These are phyloP conservation scores for Paraurostyla sp. DNA, from an alignment of 73 alveolate species.

Conservation along the genomic window DNA sequence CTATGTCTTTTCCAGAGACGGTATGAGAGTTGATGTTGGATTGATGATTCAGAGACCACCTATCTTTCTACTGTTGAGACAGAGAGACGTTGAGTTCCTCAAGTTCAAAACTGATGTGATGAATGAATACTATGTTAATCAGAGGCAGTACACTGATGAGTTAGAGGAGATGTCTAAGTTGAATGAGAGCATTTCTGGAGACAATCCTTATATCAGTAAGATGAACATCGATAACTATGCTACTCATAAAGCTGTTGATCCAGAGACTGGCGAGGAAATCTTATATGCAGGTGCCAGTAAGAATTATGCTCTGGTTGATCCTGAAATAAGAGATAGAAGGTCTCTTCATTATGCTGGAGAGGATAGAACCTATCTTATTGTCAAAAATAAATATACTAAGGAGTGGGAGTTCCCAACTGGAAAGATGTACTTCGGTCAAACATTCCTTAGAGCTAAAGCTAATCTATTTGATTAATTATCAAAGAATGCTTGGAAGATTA, in stretches of 20 bases:
- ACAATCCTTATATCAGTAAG: not conserved
- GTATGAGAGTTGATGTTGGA: conserved; percentile 67
- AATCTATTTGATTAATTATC: conserved; percentile 53
- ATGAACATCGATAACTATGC: conserved; percentile 65
- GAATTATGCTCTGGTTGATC: conserved; percentile 71
- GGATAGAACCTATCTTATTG: conserved; percentile 64
- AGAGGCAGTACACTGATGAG: conserved; percentile 10
- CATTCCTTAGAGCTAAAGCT: conserved; percentile 62
- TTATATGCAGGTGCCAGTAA: conserved; percentile 74
- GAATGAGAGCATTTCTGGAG: conserved; percentile 6
- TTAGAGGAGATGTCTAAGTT: conserved; percentile 40
- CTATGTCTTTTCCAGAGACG: conserved; percentile 50
- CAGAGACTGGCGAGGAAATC: conserved; percentile 43
- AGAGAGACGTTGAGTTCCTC: conserved; percentile 61
- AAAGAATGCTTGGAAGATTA: conserved; percentile 56
- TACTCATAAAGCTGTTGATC: conserved; percentile 47
- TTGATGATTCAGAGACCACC: conserved; percentile 64
- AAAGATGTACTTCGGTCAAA: conserved; percentile 50
- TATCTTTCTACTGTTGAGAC: conserved; percentile 42
- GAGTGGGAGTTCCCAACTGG: conserved; percentile 81
- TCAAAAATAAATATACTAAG: conserved; percentile 65
- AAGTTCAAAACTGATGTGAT: conserved; percentile 38
- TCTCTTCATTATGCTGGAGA: conserved; percentile 70
- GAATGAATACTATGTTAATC: conserved; percentile 56
- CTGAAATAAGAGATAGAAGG: conserved; percentile 56